Evolutionary conservation across 441 rosid genomes (phyloP).

Genomic region (Erysimum cheiri): DNA sequence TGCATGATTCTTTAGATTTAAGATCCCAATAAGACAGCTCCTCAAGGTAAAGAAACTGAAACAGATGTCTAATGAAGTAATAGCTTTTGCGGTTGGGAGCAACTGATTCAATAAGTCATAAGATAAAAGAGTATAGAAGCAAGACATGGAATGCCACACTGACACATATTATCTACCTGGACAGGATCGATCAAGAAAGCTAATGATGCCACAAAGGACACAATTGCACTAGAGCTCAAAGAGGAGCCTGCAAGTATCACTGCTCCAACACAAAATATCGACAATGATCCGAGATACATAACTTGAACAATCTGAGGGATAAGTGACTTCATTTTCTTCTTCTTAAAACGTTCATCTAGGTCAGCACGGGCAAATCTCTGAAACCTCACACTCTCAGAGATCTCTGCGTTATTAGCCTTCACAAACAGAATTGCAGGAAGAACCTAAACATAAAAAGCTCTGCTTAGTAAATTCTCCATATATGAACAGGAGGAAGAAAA

Average conservation of each 20-base stretch:
- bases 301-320: constrained; percentile 84
- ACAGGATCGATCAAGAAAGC: constrained; percentile 87
- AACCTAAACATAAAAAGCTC: constrained; percentile 50
- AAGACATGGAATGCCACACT: constrained; percentile 21
- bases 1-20: constrained; percentile 51
- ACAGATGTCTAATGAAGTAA: constrained; percentile 16
- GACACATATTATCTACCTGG: constrained; percentile 59
- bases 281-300: constrained; percentile 74
- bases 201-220: constrained; percentile 84
- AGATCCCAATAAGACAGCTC: constrained; percentile 40
- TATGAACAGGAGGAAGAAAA: background rate
- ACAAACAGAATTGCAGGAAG: constrained; percentile 88
- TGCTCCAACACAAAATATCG: constrained; percentile 70
- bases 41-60: constrained; percentile 2
- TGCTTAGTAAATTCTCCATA: constrained; percentile 1
- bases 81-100: background rate
- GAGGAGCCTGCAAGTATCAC: constrained; percentile 67
- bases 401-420: constrained; percentile 90
- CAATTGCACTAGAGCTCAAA: constrained; percentile 64
- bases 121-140: background rate
- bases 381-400: constrained; percentile 74
- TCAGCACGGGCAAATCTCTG: constrained; percentile 71
- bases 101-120: background rate
- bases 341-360: constrained; percentile 60
- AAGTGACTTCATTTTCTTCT: constrained; percentile 92